These are phyloP conservation scores for Fusarium sp. DNA, from an alignment of 2,329 filamentous ascomycete species.

Conservation along the genomic window DNA sequence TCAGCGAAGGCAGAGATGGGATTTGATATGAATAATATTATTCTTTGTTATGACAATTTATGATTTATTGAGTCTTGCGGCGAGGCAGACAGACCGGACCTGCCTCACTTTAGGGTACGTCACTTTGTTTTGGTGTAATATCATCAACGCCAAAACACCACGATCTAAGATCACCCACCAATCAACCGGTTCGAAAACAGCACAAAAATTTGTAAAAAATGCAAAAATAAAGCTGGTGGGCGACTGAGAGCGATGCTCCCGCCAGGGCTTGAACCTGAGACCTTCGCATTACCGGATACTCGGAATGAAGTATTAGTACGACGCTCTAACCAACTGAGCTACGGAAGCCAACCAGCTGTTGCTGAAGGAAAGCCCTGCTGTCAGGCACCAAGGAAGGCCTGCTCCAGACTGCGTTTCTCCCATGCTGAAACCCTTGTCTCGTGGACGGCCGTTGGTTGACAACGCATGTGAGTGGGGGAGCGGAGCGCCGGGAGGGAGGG, in stretches of 20 bases:
- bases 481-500: slow-evolving; percentile 13
- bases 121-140: background rate
- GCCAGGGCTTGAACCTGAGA: slow-evolving; percentile 46
- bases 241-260: slow-evolving; percentile 39
- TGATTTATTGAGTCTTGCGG: too few relatives aligned
- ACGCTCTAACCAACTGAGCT: slow-evolving; percentile 48
- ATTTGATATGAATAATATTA: too few relatives aligned
- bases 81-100: background rate
- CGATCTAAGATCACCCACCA: background rate
- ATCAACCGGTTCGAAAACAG: background rate
- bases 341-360: slow-evolving; percentile 42
- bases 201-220: background rate
- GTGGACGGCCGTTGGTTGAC: slow-evolving; percentile 1
- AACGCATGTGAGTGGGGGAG: slow-evolving; percentile 9
- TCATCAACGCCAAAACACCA: background rate
- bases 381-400: background rate
- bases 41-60: too few relatives aligned
- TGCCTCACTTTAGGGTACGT: background rate
- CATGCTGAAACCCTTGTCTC: background rate
- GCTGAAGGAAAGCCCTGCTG: accelerated
- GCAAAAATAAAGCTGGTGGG: slow-evolving; percentile 26
- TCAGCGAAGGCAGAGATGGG: background rate
- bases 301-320: slow-evolving; percentile 44
- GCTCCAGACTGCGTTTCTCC: background rate
- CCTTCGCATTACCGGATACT: slow-evolving; percentile 42